Evolutionary conservation across 2,329 filamentous ascomycete genomes (phyloP), one percentile per base, ranked within the genome.

Genomic region (Colletotrichum sp.): DNA sequence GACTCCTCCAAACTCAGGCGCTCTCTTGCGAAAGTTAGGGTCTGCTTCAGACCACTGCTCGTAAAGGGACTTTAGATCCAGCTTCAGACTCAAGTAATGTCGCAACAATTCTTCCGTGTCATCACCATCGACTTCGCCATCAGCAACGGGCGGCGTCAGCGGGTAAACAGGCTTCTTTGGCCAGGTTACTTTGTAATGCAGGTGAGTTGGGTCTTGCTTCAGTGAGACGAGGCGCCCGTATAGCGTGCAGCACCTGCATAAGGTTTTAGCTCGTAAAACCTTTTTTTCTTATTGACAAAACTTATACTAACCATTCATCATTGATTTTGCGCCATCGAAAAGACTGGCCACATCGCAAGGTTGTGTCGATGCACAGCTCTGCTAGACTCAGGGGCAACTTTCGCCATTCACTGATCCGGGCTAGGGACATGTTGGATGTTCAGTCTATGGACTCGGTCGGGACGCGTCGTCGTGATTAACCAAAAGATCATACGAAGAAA

Each of bases 331-430:
- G 93, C 97, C 97, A 99, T 86, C 96, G 93, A 79, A 99, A 99
- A 1, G 96, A 98, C 83, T 99, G 97, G 5, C 97, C 97, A 82
- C 97, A 99, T 75, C 96, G 93, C 38, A 99, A 87, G 0, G 95
- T 98, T 0, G 96, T 99, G 79, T 98, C 95, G 77, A 99, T 95
- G 82, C 95, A 98, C 6, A 99, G 90, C 81, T 99, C 97, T 6
- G 92, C 90, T 38, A 98, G 85, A 74, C 89, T 94, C 54, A 98
- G 86, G 29, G 97, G 95, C 77, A 99, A 86, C 85, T 94, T 97
- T 76, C 91, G 91, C 97, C 97, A 99, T 81, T 95, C 93, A 18
- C 92, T 88, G n/a, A 91, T 86, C 34, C 87, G 88, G 63, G 82
- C 82, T 63, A 83, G 70, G 58, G 86, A 80, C 82, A 85, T 85